A percentile compares a stretch with the other conserved stretches of the same genome.
phyloP scores from a whole-genome alignment of 108 stramenopile genomes.

The Fragilaria crotonensis region DNA sequence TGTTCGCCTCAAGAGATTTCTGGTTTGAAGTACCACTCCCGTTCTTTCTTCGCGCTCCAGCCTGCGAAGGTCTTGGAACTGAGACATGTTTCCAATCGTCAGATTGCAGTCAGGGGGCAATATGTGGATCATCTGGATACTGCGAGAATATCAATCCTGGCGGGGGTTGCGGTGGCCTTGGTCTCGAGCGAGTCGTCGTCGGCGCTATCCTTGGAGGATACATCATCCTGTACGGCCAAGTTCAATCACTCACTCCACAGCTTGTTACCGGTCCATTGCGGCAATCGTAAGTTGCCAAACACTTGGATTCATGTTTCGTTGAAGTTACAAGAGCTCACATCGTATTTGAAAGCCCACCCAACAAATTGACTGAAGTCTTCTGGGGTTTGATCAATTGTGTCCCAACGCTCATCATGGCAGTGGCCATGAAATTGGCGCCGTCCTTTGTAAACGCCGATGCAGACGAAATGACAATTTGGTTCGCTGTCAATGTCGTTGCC shows the following conservation, averaged over 20 bases:
- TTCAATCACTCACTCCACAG: slow-evolving; percentile 91
- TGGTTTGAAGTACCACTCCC: slow-evolving; percentile 96
- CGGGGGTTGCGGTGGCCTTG: slow-evolving; percentile 80
- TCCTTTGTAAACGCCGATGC: slow-evolving; percentile 49
- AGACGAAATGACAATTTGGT: slow-evolving; percentile 52
- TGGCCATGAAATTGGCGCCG: slow-evolving; percentile 44
- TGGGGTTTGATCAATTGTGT: slow-evolving; percentile 79
- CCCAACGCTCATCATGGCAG: slow-evolving; percentile 53
- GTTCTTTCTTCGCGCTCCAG: slow-evolving; percentile 82
- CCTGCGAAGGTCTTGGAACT: slow-evolving; percentile 59
- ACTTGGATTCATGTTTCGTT: no score
- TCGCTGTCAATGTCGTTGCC: slow-evolving; percentile 56
- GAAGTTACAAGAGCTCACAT: no score
- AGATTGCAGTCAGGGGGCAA: slow-evolving; percentile 51
- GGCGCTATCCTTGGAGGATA: slow-evolving; percentile 91
- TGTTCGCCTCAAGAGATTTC: slow-evolving; percentile 90
- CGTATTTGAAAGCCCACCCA: slow-evolving; percentile 49
- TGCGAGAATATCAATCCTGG: slow-evolving; percentile 66
- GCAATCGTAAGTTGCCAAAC: slow-evolving; percentile 45
- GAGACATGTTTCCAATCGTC: slow-evolving; percentile 30
- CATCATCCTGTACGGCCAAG: slow-evolving; percentile 92
- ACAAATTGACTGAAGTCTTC: slow-evolving; percentile 80
- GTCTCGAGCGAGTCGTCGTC: slow-evolving; percentile 62
- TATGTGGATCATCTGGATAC: slow-evolving; percentile 31
- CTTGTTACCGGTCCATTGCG: slow-evolving; percentile 76